A percentile compares a stretch with the other conserved stretches of the same genome.
These are phyloP conservation scores for Chenopodium quinoa DNA, from an alignment of 148 eudicot genomes.

Conservation along the genomic window DNA sequence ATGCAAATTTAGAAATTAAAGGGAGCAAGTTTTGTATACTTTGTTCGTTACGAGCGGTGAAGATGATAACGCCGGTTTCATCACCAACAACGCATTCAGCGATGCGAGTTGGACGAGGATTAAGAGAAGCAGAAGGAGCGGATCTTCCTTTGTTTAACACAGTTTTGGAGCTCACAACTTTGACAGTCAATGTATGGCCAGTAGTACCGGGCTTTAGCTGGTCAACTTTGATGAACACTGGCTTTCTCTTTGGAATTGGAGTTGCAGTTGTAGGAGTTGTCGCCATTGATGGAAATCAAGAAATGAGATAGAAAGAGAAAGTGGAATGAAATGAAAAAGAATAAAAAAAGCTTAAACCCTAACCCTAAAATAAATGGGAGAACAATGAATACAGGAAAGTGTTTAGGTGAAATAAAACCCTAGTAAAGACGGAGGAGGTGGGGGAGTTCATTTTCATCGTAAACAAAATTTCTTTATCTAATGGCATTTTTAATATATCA, in stretches of 20 bases:
- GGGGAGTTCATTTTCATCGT: neutral
- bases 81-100: slow-evolving; percentile 47
- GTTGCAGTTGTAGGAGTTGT: slow-evolving; percentile 11
- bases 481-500: no score
- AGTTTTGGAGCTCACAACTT: slow-evolving; percentile 36
- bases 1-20: neutral
- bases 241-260: slow-evolving; percentile 38
- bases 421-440: neutral
- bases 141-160: slow-evolving; percentile 34
- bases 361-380: neutral
- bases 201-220: slow-evolving; percentile 36
- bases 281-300: slow-evolving; percentile 10
- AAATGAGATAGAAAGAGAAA: neutral
- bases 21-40: slow-evolving; percentile 19
- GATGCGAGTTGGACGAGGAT: slow-evolving; percentile 30
- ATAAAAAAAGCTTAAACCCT: slow-evolving; percentile 14
- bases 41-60: slow-evolving; percentile 46
- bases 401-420: slow-evolving; percentile 1
- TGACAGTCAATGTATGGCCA: slow-evolving; percentile 40
- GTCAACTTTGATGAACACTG: slow-evolving; percentile 41
- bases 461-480: no score
- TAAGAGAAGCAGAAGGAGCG: slow-evolving; percentile 21
- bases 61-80: slow-evolving; percentile 40
- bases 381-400: neutral
- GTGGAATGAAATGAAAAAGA: neutral